Base-by-base conservation (phyloP, 768 basidiomycete genomes). In the Hygrophoropsis aurantiaca region DNA sequence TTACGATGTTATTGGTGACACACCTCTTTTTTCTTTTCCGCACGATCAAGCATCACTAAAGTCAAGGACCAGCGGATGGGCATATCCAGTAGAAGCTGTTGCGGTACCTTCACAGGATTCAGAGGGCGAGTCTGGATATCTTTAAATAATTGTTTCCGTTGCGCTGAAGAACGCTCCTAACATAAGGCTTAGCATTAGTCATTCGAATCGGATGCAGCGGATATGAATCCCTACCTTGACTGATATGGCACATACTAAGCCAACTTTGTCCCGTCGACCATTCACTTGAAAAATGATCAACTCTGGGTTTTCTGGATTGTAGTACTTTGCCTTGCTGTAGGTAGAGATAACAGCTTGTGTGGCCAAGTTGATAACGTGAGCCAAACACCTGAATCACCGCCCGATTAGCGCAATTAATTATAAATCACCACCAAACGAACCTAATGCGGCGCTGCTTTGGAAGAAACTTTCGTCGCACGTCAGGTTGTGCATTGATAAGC, bases 341-440 rank as follows among this genome's bases (percentile, higher is more conserved):
- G 57, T 58, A 5, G 47, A 52, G 20, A 69, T 46, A 9, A 67
- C 30, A 2, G 60, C 62, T 40, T 68, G 66, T 3, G 62, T 70
- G 1, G 60, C 60, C n/a, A 70, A 57, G 48, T 70, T 66, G 42
- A 70, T 60, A 13, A 67, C 44, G 46, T 67, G 67, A 15, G 58
- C 59, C 26, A 61, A 49, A 44, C 58, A 71, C 11, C 68, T 70
- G 19, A 20, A 23, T 39, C 13, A n/a, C n/a, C n/a, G 10, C 10
- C 15, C 32, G 2, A 35, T 7, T 47, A 15, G 37, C 11, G 20
- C 20, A n/a, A 11, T 27, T 4, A n/a, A 42, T 23, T 3, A 20
- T 6, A 30, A 6, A 30, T 6, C 27, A 30, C 13, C 27, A 30
- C 7, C 13, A 30, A 36, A 32, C 52, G 35, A 11, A 50, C 51